A percentile compares a stretch with the other conserved stretches of the same genome.
These are phyloP conservation scores for Gloeopeniophorella convolvens DNA, from an alignment of 768 basidiomycete genomes.

Conservation along the genomic window DNA sequence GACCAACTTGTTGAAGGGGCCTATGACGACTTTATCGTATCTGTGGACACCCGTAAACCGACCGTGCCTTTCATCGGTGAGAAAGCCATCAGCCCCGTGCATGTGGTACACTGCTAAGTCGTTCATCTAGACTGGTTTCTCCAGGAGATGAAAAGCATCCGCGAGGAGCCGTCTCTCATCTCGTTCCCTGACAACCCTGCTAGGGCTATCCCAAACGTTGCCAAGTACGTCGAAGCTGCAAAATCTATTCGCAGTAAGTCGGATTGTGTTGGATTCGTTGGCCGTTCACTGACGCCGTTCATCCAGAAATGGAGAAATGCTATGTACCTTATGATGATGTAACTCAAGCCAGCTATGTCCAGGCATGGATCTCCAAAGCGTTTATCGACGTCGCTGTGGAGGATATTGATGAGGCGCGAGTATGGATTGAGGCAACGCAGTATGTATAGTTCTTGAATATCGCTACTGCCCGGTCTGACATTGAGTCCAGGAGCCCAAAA, in stretches of 20 bases:
- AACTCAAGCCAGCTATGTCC: conserved; percentile 22
- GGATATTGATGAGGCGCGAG: background rate
- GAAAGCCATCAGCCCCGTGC: background rate
- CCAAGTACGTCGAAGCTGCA: background rate
- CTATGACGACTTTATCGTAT: background rate
- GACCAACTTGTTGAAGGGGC: background rate
- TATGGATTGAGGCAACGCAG: background rate
- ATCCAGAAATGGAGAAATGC: background rate
- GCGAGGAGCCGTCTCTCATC: background rate
- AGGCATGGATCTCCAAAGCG: conserved; percentile 31
- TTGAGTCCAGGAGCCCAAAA: no score
- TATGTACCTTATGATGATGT: background rate
- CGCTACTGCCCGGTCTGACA: no score
- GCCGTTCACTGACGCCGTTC: background rate
- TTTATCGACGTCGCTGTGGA: background rate
- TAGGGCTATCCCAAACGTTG: background rate
- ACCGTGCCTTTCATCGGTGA: conserved; percentile 2
- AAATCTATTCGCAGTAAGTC: conserved; percentile 1
- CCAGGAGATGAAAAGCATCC: background rate
- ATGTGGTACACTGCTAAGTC: background rate
- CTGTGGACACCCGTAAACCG: background rate
- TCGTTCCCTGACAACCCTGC: background rate
- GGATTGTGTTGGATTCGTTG: no score
- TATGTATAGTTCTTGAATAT: background rate
- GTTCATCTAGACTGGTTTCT: background rate